These are phyloP conservation scores for Septoria linicola DNA, from an alignment of 2,329 filamentous ascomycete genomes.

Conservation along the genomic window DNA sequence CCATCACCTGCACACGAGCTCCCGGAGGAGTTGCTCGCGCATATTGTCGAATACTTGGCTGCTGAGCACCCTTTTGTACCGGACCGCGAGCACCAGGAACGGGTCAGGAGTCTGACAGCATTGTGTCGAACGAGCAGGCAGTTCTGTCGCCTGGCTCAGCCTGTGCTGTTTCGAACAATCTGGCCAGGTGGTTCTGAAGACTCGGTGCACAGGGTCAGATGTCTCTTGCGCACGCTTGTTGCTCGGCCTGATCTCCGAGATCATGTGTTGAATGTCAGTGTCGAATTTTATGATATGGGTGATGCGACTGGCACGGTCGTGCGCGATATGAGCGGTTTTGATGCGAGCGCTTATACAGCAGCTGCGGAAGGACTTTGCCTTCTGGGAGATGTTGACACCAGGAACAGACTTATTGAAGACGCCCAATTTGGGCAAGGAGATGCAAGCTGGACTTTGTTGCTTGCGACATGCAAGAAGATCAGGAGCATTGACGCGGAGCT, in stretches of 20 bases:
- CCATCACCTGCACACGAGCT: not conserved
- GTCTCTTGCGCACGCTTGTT: constrained; percentile 8
- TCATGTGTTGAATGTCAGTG: not conserved
- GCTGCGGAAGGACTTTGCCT: not conserved
- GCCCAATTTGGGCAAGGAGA: no score
- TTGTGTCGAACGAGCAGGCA: constrained; percentile 13
- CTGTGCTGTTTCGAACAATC: constrained; percentile 8
- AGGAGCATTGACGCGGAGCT: not conserved
- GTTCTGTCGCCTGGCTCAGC: constrained; percentile 12
- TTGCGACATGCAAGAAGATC: not conserved
- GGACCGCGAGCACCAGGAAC: not conserved
- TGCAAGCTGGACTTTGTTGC: constrained; percentile 4
- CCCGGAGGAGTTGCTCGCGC: constrained; percentile 16
- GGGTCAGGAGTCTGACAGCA: not conserved
- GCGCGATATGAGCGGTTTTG: constrained; percentile 1
- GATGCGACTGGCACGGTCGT: no score
- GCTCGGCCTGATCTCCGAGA: not conserved
- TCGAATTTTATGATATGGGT: no score
- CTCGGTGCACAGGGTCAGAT: not conserved
- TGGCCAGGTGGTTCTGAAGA: not conserved
- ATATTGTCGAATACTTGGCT: constrained; percentile 11
- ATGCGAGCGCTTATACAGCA: constrained; percentile 2
- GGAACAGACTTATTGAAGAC: no score
- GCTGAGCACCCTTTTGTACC: not conserved
- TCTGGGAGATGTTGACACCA: not conserved